phyloP scores from a whole-genome alignment of 139 green algal species.

The Chlorella vulgaris region DNA sequence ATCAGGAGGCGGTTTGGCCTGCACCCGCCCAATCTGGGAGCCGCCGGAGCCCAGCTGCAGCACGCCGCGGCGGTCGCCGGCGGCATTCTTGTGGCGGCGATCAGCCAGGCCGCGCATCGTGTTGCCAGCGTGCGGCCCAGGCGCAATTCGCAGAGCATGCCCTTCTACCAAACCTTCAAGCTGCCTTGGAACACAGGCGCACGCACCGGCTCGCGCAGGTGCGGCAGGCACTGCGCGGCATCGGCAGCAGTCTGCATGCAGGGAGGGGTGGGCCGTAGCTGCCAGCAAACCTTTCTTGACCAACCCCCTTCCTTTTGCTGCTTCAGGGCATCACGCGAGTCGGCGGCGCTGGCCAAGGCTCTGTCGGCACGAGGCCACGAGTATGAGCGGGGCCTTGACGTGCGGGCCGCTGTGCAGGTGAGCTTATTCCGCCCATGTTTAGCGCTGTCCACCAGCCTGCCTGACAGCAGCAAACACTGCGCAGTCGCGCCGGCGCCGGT shows the following conservation, averaged over 20 bases:
- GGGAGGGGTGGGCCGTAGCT: no score
- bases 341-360: slow-evolving; percentile 22
- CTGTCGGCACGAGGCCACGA: slow-evolving; percentile 27
- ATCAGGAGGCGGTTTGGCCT: no score
- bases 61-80: slow-evolving; percentile 16
- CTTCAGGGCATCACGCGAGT: slow-evolving; percentile 28
- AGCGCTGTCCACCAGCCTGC: background rate
- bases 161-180: slow-evolving; percentile 39
- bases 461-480: no score
- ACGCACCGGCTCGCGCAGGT: background rate
- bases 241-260: no score
- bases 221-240: background rate
- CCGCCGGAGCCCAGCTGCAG: slow-evolving; percentile 26
- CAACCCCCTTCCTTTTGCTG: no score
- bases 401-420: slow-evolving; percentile 42
- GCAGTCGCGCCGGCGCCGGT: no score
- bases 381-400: slow-evolving; percentile 36
- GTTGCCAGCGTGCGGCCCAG: background rate
- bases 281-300: no score
- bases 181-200: slow-evolving; percentile 26
- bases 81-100: slow-evolving; percentile 33
- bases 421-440: background rate
- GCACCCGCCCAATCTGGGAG: background rate
- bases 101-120: slow-evolving; percentile 31
- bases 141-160: background rate